A percentile compares a stretch with the other conserved stretches of the same genome.
These are phyloP conservation scores for Apiospora phragmitis DNA, from an alignment of 2,329 filamentous ascomycete species.

Conservation along the genomic window DNA sequence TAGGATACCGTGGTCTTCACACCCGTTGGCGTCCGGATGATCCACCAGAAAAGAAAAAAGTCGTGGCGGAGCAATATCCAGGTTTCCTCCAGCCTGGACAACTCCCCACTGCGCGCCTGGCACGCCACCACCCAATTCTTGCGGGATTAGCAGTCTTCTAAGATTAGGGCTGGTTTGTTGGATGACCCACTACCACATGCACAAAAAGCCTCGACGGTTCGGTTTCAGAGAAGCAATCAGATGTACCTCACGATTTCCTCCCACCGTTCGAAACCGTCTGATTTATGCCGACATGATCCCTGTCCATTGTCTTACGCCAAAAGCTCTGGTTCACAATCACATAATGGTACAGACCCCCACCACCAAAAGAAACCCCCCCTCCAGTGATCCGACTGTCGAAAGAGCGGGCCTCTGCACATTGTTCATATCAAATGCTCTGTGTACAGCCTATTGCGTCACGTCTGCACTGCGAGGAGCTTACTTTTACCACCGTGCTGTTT, in stretches of 20 bases:
- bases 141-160: background rate
- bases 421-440: background rate
- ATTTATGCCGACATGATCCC: background rate
- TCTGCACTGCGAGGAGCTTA: background rate
- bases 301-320: background rate
- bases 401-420: slow-evolving; percentile 7
- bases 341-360: background rate
- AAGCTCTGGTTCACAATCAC: background rate
- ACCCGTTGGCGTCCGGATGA: background rate
- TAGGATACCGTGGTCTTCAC: slow-evolving; percentile 3
- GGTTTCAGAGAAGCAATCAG: background rate
- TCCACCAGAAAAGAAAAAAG: background rate
- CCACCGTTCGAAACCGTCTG: background rate
- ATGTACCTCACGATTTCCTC: slow-evolving; percentile 3
- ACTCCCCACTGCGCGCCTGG: background rate
- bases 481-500: background rate
- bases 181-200: slow-evolving; percentile 4
- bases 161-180: background rate
- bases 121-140: background rate
- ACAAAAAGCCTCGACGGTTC: background rate
- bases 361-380: background rate
- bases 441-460: slow-evolving; percentile 1
- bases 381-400: background rate
- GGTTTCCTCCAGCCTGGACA: background rate
- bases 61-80: background rate